Evolutionary conservation across 2,329 filamentous ascomycete species (phyloP), one percentile per base, ranked within the genome.

Genomic region (Aspergillus candidus): DNA sequence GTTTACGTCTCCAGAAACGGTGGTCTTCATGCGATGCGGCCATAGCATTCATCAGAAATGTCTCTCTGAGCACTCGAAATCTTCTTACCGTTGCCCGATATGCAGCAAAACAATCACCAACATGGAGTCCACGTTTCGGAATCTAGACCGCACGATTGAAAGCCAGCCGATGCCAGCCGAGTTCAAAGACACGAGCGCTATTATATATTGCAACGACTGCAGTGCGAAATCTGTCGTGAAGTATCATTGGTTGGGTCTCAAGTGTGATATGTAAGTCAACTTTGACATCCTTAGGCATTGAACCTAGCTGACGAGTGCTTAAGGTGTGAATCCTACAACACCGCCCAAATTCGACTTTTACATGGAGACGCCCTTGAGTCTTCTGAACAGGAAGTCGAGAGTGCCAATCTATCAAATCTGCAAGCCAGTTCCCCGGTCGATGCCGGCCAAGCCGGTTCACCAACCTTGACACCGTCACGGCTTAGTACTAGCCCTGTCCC

Each of bases 101-200:
- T 98, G 93, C 76, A 94, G 85, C 70, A 94, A 93, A 67, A 95
- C 87, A 52, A 84, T 94, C n/a, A 81, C 88, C 53, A 97, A 97
- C 61, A 98, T 98, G 91, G 91, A 96, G 61, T 80, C 87, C 32
- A 86, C 94, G 56, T 98, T 97, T 71, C 83, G 88, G 38, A 93
- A 93, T 55, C 71, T 97, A 30, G 91, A 96, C 58, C 80, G 89
- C 41, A 84, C 88, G 39, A 95, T 98, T 48, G 78, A 86, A 52
- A 77, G 78, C 35, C 93, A 98, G 62, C 93, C 93, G 2, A 97
- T 98, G 89, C 93, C 93, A 0, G 70, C 76, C 5, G 86, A 94
- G 51, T 94, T 90, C 58, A 76, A 73, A 48, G 81, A 88, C 56
- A 89, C 87, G 4, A 82, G 82, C 50, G 91, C 89, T 11, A 79